Evolutionary conservation across 306 rosid species (phyloP).

Genomic region (Lotus japonicus): DNA sequence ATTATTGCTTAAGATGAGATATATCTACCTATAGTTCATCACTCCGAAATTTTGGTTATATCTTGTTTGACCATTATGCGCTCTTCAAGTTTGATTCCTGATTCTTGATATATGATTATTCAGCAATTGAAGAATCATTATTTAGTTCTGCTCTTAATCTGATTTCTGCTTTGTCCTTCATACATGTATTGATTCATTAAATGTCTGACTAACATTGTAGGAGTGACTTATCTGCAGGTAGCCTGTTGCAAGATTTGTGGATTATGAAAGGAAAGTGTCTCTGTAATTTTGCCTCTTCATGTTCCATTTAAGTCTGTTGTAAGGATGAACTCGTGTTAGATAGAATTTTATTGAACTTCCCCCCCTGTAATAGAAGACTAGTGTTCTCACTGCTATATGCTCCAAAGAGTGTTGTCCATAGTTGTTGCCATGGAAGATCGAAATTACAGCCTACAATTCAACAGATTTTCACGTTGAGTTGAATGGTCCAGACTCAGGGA

Average conservation of each 20-base stretch:
- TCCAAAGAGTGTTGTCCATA: conserved; percentile 9
- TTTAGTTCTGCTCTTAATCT: neutral
- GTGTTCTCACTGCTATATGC: neutral
- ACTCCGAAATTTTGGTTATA: neutral
- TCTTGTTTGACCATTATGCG: neutral
- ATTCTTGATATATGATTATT: neutral
- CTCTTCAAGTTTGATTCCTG: neutral
- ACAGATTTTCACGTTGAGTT: conserved; percentile 43
- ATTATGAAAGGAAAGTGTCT: conserved; percentile 34
- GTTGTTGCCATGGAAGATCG: conserved; percentile 32
- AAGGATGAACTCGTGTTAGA: conserved; percentile 39
- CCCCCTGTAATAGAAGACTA: conserved; percentile 26
- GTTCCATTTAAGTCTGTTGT: conserved; percentile 31
- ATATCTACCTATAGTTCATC: neutral
- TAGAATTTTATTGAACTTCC: conserved; percentile 25
- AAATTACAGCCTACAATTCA: conserved; percentile 33
- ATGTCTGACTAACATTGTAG: conserved; percentile 7
- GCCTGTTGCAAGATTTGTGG: conserved; percentile 43
- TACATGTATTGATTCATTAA: neutral
- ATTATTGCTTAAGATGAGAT: neutral
- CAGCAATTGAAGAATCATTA: neutral
- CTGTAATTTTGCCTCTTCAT: conserved; percentile 26
- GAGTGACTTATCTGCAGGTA: conserved; percentile 41
- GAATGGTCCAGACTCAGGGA: conserved; percentile 28
- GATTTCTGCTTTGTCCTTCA: conserved; percentile 9